Conservation (phyloP, 2,329 filamentous ascomycete species). For the Aureobasidium sp. region DNA sequence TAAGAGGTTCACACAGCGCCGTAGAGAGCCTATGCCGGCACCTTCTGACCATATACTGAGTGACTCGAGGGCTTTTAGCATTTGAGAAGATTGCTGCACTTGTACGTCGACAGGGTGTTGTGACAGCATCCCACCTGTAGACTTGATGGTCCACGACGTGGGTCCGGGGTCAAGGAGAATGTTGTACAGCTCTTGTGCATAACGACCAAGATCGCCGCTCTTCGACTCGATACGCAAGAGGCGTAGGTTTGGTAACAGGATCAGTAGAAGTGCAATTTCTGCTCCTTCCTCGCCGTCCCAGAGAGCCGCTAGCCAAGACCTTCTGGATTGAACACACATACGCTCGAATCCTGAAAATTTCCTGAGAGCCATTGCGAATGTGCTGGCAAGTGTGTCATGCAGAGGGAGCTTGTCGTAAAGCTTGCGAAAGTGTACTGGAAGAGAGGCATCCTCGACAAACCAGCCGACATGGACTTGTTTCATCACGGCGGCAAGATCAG, state of each 20-base stretch:
- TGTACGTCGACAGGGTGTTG: background rate
- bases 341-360: background rate
- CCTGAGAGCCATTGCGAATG: background rate
- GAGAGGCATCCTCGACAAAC: background rate
- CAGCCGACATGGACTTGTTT: background rate
- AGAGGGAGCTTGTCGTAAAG: background rate
- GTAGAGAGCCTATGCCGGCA: too few species aligned
- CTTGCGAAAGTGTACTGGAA: background rate
- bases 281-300: background rate
- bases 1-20: too few species aligned
- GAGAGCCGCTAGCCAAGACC: background rate
- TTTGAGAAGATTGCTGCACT: too few species aligned
- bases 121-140: background rate
- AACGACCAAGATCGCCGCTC: background rate
- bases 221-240: background rate
- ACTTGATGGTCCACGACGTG: background rate
- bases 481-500: background rate
- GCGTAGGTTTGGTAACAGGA: background rate
- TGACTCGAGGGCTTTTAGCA: too few species aligned
- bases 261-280: background rate
- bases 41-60: too few species aligned
- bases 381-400: background rate
- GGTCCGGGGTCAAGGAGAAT: background rate
- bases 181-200: background rate
- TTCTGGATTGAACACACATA: background rate